Conservation (phyloP, 345 rosid species). For the Rhizophora apiculata region DNA sequence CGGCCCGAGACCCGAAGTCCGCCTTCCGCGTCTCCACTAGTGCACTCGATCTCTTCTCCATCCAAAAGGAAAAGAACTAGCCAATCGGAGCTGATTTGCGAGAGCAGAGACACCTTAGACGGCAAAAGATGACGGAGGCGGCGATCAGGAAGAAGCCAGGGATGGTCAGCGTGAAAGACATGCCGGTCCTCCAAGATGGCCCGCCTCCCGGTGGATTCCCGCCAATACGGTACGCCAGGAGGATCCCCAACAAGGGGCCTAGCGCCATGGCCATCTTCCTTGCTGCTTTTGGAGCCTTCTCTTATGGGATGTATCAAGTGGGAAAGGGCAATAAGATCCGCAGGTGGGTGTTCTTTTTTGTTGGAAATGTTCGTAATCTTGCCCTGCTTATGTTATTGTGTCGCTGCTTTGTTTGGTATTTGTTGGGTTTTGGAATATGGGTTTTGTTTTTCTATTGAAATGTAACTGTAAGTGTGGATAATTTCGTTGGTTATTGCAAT, state of each 20-base stretch:
- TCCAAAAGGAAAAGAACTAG: too few relatives aligned
- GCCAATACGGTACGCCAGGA: conserved; percentile 87
- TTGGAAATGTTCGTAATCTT: neutral
- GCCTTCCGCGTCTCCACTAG: too few relatives aligned
- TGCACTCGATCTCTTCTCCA: too few relatives aligned
- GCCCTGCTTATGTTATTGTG: neutral
- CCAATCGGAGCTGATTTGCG: too few relatives aligned
- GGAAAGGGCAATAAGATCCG: conserved; percentile 96
- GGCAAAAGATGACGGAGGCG: conserved; percentile 78
- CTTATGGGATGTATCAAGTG: conserved; percentile 98
- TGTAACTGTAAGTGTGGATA: neutral
- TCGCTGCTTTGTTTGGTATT: neutral
- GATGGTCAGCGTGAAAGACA: conserved; percentile 95
- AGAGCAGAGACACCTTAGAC: neutral
- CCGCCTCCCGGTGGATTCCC: conserved; percentile 98
- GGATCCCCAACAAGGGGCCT: conserved; percentile 92
- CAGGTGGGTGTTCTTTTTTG: conserved; percentile 37
- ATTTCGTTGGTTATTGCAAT: neutral
- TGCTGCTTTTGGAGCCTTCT: conserved; percentile 73
- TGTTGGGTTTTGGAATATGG: neutral
- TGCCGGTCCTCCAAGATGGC: conserved; percentile 95
- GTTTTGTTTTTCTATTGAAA: conserved; percentile 2
- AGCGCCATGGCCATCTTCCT: conserved; percentile 91
- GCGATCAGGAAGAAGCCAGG: conserved; percentile 97
- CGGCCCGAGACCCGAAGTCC: too few relatives aligned